These are phyloP conservation scores for Epicoccum nigrum DNA, from an alignment of 2,329 filamentous ascomycete genomes.

Conservation along the genomic window DNA sequence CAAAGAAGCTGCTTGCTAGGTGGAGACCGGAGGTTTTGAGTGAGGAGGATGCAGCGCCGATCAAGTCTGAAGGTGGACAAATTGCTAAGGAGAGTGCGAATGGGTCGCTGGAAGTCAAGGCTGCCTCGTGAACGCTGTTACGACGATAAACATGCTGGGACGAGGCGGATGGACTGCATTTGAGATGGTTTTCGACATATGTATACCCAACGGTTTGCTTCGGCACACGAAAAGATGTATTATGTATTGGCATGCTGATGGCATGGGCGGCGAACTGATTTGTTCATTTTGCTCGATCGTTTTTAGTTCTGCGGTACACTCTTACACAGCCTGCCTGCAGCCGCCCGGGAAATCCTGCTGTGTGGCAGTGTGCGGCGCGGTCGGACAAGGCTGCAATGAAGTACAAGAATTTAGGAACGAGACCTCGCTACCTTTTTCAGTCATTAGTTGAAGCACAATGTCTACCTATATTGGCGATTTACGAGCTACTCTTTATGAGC, in stretches of 20 bases:
- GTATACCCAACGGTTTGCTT: slow-evolving; percentile 7
- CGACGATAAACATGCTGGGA: not conserved
- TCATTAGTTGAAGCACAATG: not conserved
- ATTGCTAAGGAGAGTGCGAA: slow-evolving; percentile 33
- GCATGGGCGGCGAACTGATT: not conserved
- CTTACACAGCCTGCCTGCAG: not conserved
- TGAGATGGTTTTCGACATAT: not conserved
- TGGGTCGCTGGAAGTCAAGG: slow-evolving; percentile 37
- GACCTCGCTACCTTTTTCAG: not conserved
- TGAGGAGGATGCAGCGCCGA: slow-evolving; percentile 21
- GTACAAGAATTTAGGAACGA: not conserved
- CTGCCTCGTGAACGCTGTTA: slow-evolving; percentile 20
- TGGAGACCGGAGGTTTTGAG: slow-evolving; percentile 60
- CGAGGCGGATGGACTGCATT: not conserved
- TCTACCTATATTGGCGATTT: not conserved
- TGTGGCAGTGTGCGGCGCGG: not conserved
- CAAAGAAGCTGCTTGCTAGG: slow-evolving; percentile 60
- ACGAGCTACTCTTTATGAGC: not conserved
- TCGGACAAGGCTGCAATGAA: not conserved
- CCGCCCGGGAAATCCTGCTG: not conserved
- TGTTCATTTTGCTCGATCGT: no score
- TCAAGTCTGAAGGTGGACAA: slow-evolving; percentile 32
- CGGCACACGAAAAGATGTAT: not conserved
- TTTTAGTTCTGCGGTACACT: not conserved
- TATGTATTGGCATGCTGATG: not conserved